phyloP scores from a whole-genome alignment of 345 rosid genomes.

The Citrus glauca region DNA sequence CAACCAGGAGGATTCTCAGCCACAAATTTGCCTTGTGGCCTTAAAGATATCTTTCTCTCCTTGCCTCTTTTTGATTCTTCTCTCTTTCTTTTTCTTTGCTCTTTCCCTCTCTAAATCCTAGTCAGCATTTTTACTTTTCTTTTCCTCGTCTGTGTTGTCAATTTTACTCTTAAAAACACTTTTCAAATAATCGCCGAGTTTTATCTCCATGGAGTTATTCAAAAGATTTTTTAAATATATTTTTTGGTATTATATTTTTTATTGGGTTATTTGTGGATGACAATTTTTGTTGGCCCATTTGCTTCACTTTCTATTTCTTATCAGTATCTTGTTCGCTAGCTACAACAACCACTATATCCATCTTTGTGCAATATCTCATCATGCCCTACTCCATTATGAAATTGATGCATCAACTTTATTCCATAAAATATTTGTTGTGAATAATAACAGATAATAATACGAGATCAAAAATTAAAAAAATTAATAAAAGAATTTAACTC shows the following conservation, averaged over 20 bases:
- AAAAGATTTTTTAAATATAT: background rate
- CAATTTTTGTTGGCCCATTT: conserved; percentile 17
- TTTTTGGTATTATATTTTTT: background rate
- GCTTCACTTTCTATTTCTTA: background rate
- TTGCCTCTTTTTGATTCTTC: conserved; percentile 18
- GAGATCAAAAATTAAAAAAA: too few relatives aligned
- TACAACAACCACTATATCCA: background rate
- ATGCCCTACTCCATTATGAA: background rate
- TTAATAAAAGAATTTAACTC: background rate
- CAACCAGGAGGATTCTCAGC: conserved; percentile 47
- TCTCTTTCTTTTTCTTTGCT: background rate
- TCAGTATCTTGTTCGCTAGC: background rate
- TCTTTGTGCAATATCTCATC: background rate
- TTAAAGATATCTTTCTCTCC: conserved; percentile 27
- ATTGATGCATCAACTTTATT: background rate
- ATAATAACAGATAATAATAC: too few relatives aligned
- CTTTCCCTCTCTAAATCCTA: conserved; percentile 8
- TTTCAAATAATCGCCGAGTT: background rate
- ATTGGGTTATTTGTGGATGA: conserved; percentile 19
- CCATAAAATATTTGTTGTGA: background rate
- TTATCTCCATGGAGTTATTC: background rate
- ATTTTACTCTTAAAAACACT: background rate
- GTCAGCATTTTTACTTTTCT: conserved; percentile 27
- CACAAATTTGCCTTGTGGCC: conserved; percentile 70
- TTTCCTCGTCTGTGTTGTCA: background rate